Evolutionary conservation across 2,329 filamentous ascomycete species (phyloP), one percentile per base, ranked within the genome.

Genomic region (Colletotrichum lentis): DNA sequence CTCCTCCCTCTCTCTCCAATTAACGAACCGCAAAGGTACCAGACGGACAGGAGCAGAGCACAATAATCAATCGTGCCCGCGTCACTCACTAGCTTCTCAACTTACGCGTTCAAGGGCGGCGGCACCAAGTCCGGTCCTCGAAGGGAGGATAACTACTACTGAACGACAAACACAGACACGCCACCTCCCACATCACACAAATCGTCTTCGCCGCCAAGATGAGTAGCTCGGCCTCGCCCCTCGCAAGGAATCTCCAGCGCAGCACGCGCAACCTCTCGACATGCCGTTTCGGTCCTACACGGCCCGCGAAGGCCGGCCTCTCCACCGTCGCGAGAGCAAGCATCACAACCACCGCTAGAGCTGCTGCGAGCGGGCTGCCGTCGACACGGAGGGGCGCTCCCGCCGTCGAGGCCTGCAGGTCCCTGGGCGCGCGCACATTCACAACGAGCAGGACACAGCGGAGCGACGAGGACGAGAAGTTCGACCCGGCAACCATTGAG

Each of bases 401-500:
- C 5, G 44, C 59, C 31, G 31, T 64, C 22, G 52, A 65, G 7
- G 24, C 65, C 66, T 69, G 60, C 46, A 52, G 56, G 46, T 46
- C 59, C 2, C 37, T 65, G 14, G 60, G 55, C 27, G 64, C 64
- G 24, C 60, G 69, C 35, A 65, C 69, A n/a, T 71, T 71, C 49
- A 62, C 69, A 20, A 71, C 69, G 7, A 68, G 52, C 31, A 58
- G 53, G 46, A 46, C 53, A 62, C 46, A 57, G 44, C 57, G 52
- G 70, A 72, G 70, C 71, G 70, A 75, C 39, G 73, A 73, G 18
- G 76, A 72, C 31, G 82, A 87, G 64, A 86, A 88, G 43, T 92
- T 93, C 73, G 90, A 94, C 76, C 90, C 90, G 10, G 80, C 82
- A 27, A 80, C 79, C 63, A 84, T 94, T 66, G 95, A 98, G 72